Evolutionary conservation across 164 flowering plant species (phyloP), one percentile per base, ranked within the genome.

Genomic region (Dillenia suffruticosa): DNA sequence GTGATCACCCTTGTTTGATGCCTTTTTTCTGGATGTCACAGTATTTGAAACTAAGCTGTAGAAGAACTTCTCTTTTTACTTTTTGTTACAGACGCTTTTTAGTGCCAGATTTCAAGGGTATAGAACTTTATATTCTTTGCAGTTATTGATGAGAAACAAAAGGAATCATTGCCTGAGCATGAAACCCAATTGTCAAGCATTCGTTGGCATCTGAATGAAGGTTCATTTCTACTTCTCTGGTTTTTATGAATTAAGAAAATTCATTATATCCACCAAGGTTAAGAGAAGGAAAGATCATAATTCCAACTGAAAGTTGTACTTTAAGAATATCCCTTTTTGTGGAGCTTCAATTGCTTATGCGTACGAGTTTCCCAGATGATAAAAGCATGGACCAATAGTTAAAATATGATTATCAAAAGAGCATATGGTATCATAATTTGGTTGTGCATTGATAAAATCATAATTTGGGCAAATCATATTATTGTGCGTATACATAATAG

Each of bases 161-260:
- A 81, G 74, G 96, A 90, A 22, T 76, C 94, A 13, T 59, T 77
- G 57, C 83, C 92, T 2, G 87, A 86, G 80, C 92, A 89, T 58
- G 95, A 90, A 44, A 81, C 88, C n/a, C 93, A 83, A 71, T 81
- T 93, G 47, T 80, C 96, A 54, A 88, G 83, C 78, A 77, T 93
- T 65, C 88, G 97, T 17, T 90, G 98, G 98, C 97, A 94, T 84
- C 82, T 94, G 47, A 80, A 92, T 51, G 92, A 89, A 90, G 98
- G 98, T 93, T 61, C 3, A 73, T 65, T 58, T 46, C 55, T 51
- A 6, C n/a, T 54, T 8, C 16, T 15, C 13, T 56, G 49, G 9
- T 17, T 43, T 54, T 24, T 8, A 22, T 8, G 14, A 15, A 12
- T 60, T 46, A 32, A 32, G 40, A 32, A 32, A 32, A 32, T 32